phyloP scores from a whole-genome alignment of 768 basidiomycete species.

The Gloeopeniophorella convolvens region DNA sequence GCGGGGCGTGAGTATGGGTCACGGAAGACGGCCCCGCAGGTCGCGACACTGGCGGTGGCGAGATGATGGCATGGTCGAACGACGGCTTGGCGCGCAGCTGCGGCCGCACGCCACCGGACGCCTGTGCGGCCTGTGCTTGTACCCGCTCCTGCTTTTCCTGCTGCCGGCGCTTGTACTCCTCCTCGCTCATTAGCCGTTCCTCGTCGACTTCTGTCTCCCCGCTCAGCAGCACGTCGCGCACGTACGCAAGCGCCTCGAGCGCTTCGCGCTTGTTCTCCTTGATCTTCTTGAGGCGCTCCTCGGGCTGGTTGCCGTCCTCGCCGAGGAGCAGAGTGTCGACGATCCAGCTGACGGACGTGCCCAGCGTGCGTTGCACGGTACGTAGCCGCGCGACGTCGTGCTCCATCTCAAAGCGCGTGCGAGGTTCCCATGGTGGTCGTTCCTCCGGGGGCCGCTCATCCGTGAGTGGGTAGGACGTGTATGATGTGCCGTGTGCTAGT shows the following conservation, averaged over 20 bases:
- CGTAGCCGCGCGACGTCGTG: constrained; percentile 50
- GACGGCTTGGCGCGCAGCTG: background rate
- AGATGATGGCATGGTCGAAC: constrained; percentile 6
- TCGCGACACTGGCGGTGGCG: constrained; percentile 20
- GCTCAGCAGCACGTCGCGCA: constrained; percentile 64
- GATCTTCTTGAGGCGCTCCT: constrained; percentile 37
- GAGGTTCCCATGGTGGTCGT: constrained; percentile 63
- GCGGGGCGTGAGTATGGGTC: constrained; percentile 3
- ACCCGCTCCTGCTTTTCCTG: constrained; percentile 23
- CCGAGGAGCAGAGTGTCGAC: constrained; percentile 64
- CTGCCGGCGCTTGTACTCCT: constrained; percentile 36
- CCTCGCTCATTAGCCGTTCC: constrained; percentile 56
- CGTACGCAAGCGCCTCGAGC: constrained; percentile 68
- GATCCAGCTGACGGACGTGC: constrained; percentile 67
- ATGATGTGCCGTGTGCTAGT: constrained; percentile 32
- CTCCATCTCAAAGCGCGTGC: constrained; percentile 64
- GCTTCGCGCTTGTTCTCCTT: constrained; percentile 51
- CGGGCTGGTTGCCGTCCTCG: constrained; percentile 35
- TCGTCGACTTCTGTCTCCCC: constrained; percentile 52
- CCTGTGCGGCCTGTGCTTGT: constrained; percentile 13
- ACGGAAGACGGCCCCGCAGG: constrained; percentile 11
- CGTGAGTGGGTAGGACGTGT: constrained; percentile 52
- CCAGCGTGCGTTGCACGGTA: constrained; percentile 55
- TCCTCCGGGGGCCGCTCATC: constrained; percentile 54
- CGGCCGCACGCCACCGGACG: too few relatives aligned